These are phyloP conservation scores for Neonectria coccinea DNA, from an alignment of 2,329 filamentous ascomycete genomes.

Conservation along the genomic window DNA sequence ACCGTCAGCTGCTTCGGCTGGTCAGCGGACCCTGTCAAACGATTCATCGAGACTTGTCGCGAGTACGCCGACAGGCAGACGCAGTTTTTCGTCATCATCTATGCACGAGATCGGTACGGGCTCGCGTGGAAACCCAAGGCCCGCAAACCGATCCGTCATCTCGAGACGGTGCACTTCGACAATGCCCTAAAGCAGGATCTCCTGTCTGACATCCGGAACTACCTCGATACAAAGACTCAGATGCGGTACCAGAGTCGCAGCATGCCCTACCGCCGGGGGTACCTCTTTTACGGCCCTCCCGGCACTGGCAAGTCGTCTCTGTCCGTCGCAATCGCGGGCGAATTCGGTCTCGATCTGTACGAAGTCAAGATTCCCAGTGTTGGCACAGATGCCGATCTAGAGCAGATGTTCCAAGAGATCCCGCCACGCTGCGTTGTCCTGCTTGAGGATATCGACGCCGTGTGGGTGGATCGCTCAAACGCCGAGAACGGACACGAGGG, in stretches of 20 bases:
- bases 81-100: conserved; percentile 63
- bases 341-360: conserved; percentile 64
- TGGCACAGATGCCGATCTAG: conserved; percentile 61
- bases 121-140: conserved; percentile 62
- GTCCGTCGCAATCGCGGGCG: conserved; percentile 63
- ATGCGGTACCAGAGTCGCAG: conserved; percentile 71
- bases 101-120: conserved; percentile 59
- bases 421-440: conserved; percentile 65
- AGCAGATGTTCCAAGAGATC: conserved; percentile 64
- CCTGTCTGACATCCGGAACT: conserved; percentile 63
- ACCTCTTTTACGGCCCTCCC: conserved; percentile 73
- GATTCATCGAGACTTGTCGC: conserved; percentile 59
- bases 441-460: conserved; percentile 66
- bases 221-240: conserved; percentile 60
- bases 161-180: conserved; percentile 65
- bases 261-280: conserved; percentile 60
- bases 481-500: conserved; percentile 34
- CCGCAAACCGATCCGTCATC: conserved; percentile 60
- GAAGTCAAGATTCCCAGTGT: conserved; percentile 62
- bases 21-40: conserved; percentile 62
- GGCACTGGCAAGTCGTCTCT: conserved; percentile 71
- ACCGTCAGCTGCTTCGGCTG: conserved; percentile 63
- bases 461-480: conserved; percentile 47
- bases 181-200: conserved; percentile 59
- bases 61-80: conserved; percentile 61